Percentiles rank a stretch among this genome's conserved stretches.
These are phyloP conservation scores for Pestalotiopsis sp. DNA, from an alignment of 2,329 filamentous ascomycete genomes.

Conservation along the genomic window DNA sequence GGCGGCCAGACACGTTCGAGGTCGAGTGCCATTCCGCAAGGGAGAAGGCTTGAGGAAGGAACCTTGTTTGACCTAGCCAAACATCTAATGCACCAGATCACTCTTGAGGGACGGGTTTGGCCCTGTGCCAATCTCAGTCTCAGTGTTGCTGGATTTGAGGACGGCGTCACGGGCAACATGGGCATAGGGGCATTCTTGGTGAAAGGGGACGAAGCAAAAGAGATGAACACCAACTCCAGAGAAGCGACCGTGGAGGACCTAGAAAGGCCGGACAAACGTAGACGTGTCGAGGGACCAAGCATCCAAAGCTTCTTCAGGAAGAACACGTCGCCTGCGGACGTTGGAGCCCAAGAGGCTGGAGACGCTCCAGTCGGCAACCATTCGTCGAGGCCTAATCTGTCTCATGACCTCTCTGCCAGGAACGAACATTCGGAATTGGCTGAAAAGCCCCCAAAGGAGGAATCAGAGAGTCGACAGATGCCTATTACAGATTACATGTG, in stretches of 20 bases:
- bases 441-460: conserved; percentile 21
- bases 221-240: conserved; percentile 43
- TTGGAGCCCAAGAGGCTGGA: conserved; percentile 27
- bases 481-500: conserved; percentile 53
- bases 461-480: conserved; percentile 33
- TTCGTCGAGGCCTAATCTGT: conserved; percentile 17
- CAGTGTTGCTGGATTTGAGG: conserved; percentile 90
- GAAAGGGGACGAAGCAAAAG: conserved; percentile 68
- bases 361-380: conserved; percentile 19
- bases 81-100: conserved; percentile 75
- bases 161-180: conserved; percentile 80
- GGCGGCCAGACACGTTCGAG: conserved; percentile 75
- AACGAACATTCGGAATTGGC: conserved; percentile 8
- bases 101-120: conserved; percentile 80
- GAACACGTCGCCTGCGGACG: conserved; percentile 31
- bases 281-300: conserved; percentile 48
- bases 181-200: conserved; percentile 88
- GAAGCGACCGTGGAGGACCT: conserved; percentile 28
- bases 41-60: conserved; percentile 72
- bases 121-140: conserved; percentile 90
- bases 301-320: conserved; percentile 63
- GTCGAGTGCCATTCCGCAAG: conserved; percentile 75
- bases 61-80: conserved; percentile 76
- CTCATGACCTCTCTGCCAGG: conserved; percentile 7
- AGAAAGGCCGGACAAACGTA: conserved; percentile 44